Conservation (phyloP, 192 early-diverging fungal genomes). For the Jimgerdemannia flammicorona region DNA sequence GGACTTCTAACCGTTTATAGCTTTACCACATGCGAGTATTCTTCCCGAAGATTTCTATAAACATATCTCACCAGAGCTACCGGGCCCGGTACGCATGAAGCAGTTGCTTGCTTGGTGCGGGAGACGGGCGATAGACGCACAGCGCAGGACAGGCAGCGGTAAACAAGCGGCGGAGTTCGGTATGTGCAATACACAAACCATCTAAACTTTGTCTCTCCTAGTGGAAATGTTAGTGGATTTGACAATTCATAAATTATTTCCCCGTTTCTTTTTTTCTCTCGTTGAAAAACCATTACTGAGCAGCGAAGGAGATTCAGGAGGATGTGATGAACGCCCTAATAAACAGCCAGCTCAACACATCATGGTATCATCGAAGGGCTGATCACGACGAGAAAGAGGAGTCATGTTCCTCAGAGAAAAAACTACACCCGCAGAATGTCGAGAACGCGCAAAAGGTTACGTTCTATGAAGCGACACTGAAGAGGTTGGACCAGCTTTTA, state of each 20-base stretch:
- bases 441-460: constrained; percentile 21
- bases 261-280: not conserved
- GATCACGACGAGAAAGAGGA: not conserved
- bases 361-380: constrained; percentile 48
- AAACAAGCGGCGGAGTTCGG: not conserved
- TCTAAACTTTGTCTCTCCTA: not conserved
- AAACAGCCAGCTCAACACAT: constrained; percentile 34
- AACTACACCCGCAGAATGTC: constrained; percentile 41
- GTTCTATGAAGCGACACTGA: constrained; percentile 17
- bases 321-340: constrained; percentile 33
- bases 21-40: constrained; percentile 57
- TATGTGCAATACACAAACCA: not conserved
- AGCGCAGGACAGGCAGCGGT: not conserved
- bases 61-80: constrained; percentile 62
- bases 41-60: constrained; percentile 55
- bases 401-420: constrained; percentile 9
- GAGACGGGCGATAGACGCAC: constrained; percentile 25
- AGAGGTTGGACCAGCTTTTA: constrained; percentile 13
- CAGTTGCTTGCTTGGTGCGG: constrained; percentile 72
- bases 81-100: constrained; percentile 60
- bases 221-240: no score
- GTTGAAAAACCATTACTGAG: not conserved
- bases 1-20: constrained; percentile 17
- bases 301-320: constrained; percentile 37
- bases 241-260: no score